Conservation (phyloP, 1,139 yeast genomes). For the Hansenula sp. region DNA sequence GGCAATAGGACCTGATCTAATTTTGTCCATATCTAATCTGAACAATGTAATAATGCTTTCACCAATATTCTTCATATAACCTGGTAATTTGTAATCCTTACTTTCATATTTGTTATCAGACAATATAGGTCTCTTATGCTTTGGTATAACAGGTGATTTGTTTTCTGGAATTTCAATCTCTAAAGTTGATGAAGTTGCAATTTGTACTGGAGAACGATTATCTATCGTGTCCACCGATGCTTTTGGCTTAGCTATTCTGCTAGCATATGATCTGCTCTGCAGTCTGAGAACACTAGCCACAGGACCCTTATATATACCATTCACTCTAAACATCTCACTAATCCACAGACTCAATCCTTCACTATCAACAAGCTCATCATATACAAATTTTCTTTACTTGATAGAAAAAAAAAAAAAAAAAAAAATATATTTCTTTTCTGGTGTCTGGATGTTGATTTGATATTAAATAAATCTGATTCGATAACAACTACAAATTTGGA, state of each 20-base stretch:
- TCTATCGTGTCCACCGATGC: conserved; percentile 11
- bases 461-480: no score
- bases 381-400: no score
- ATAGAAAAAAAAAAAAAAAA: no score
- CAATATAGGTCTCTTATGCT: conserved; percentile 41
- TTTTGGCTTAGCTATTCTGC: conserved; percentile 9
- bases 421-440: not conserved
- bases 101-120: conserved; percentile 57
- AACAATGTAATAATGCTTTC: conserved; percentile 64
- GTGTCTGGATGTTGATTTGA: conserved; percentile 3
- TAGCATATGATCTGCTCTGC: not conserved
- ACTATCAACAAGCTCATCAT: no score
- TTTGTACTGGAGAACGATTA: conserved; percentile 17
- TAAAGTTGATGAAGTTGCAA: conserved; percentile 20
- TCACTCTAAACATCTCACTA: no score
- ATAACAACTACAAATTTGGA: no score
- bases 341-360: no score
- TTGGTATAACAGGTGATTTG: conserved; percentile 23
- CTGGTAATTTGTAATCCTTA: conserved; percentile 52
- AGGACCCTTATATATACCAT: not conserved
- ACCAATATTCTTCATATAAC: conserved; percentile 70
- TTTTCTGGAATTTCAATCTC: conserved; percentile 17
- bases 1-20: conserved; percentile 92
- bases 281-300: not conserved
- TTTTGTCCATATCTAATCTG: conserved; percentile 83